Conservation (phyloP, 2,329 filamentous ascomycete species). For the Fusarium sp. region DNA sequence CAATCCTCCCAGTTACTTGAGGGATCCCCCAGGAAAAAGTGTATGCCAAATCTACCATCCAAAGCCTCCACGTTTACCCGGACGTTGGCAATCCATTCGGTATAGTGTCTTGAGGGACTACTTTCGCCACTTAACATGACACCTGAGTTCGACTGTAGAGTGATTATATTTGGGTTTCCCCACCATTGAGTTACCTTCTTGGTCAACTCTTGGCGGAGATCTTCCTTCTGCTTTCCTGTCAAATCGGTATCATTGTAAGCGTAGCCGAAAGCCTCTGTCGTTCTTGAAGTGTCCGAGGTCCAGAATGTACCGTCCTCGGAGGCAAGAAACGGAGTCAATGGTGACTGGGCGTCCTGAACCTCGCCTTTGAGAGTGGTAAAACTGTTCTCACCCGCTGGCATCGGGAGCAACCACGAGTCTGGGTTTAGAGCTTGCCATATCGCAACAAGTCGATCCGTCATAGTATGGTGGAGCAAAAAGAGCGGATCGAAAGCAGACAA, state of each 20-base stretch:
- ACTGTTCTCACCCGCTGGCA: conserved; percentile 66
- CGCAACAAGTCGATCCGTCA: conserved; percentile 79
- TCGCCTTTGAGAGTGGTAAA: conserved; percentile 70
- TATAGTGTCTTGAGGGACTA: conserved; percentile 56
- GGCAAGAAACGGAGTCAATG: conserved; percentile 76
- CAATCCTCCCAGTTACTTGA: conserved; percentile 63
- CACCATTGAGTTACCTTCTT: conserved; percentile 66
- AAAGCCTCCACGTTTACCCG: conserved; percentile 63
- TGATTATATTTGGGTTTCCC: conserved; percentile 50
- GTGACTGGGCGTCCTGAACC: conserved; percentile 66
- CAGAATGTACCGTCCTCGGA: conserved; percentile 71
- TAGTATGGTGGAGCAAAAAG: conserved; percentile 82
- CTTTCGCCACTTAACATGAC: conserved; percentile 23
- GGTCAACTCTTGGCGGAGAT: conserved; percentile 52
- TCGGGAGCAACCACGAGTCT: conserved; percentile 72
- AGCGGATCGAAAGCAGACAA: conserved; percentile 84
- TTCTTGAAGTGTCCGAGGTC: conserved; percentile 72
- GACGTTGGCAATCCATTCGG: conserved; percentile 78
- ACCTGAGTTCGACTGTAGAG: conserved; percentile 28
- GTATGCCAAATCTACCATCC: conserved; percentile 56
- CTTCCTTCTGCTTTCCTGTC: conserved; percentile 41
- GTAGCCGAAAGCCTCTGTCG: conserved; percentile 75
- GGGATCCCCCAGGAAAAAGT: conserved; percentile 74
- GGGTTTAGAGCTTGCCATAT: conserved; percentile 84
- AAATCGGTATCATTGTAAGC: conserved; percentile 74